Base-by-base conservation (phyloP, 225 moss, liverwort and hornwort species). In the Sphagnum tenellum region DNA sequence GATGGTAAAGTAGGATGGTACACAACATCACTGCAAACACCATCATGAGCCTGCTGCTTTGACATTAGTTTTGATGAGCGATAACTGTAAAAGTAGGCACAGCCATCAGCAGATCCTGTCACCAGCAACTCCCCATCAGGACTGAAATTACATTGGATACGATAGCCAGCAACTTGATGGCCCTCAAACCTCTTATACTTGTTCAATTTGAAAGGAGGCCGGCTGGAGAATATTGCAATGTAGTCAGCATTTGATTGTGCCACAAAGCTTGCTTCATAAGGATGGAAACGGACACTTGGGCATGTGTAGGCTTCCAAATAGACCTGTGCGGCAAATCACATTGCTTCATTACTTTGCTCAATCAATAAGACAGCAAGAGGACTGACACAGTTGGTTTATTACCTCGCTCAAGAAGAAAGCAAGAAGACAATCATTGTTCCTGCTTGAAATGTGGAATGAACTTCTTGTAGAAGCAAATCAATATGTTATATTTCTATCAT, bases 241-340 rank as follows among this genome's bases (percentile, higher is more conserved):
- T 96, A 96, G 59, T 83, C 81, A 14, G 88, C 92, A 68, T 96
- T 92, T 48, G 92, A 90, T 68, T 96, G 95, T 1, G 88, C 92
- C 52, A 96, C 83, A 50, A 96, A 90, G 52, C 83, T 73, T 59
- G 86, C 86, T 56, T 96, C 89, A 60, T 71, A 85, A 6, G 95
- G 95, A 64, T 96, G 95, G 69, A 88, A 96, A 46, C 95, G 91
- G 55, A 90, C 88, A 76, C 86, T 84, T 46, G 92, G 95, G 67
- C 95, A 96, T 9, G 95, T 96, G 46, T 86, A 92, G 4, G 88
- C 95, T 79, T 96, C 95, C 73, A 92, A 70, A 67, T 96, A 88
- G 58, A 96, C 81, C 95, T 96, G 76, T 75, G 44, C 4, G 63
- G 10, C 29, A 29, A 29, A 29, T 29, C 29, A 29, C 29, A 29